Evolutionary conservation across 1,139 yeast species (phyloP), one percentile per base, ranked within the genome.

Genomic region (Suhomyces kunorum): DNA sequence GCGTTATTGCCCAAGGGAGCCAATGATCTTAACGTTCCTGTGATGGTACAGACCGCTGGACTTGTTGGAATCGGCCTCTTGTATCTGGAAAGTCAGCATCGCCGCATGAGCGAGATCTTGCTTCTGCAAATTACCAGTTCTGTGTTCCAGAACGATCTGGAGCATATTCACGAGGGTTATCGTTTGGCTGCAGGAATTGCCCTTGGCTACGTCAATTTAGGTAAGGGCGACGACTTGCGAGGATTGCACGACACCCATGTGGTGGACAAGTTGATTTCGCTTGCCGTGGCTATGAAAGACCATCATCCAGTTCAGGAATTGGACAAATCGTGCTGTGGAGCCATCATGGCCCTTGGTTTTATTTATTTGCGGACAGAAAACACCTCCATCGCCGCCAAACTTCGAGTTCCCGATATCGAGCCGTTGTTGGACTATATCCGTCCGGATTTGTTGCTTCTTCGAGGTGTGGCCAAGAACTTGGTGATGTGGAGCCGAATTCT

Each of bases 1-100:
- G 97, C 98, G 0, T 66, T 94, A 28, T 68, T 94, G 20, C 99
- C 99, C 0, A 80, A 79, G 26, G 98, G 97, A 0, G 90, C 97
- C 0, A 85, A 86, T 43, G 95, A 89, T 58, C 73, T 92, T 54
- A 88, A 92, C 58, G 95, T 94, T 8, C 81, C 89, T 5, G 70
- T 81, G 1, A 73, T 80, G 23, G 96, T 92, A 6, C 98, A 92
- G 59, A 81, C 95, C 0, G 96, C 98, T 0, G 98, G 98, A 0
- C 63, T 92, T 31, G 68, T 92, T 37, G 97, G 98, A 0, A 80
- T 94, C 47, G 99, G 98, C 0, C 68, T 94, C 43, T 67, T 94
- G 6, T 90, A 88, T 55, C 66, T 81, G 42, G 87, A 79, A 39
- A 80, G 90, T 11, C 90, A 82, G 44, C 95, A 90, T 55, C 75